phyloP scores from a whole-genome alignment of 2,329 filamentous ascomycete genomes.

The Hymenoscyphus fraxineus region DNA sequence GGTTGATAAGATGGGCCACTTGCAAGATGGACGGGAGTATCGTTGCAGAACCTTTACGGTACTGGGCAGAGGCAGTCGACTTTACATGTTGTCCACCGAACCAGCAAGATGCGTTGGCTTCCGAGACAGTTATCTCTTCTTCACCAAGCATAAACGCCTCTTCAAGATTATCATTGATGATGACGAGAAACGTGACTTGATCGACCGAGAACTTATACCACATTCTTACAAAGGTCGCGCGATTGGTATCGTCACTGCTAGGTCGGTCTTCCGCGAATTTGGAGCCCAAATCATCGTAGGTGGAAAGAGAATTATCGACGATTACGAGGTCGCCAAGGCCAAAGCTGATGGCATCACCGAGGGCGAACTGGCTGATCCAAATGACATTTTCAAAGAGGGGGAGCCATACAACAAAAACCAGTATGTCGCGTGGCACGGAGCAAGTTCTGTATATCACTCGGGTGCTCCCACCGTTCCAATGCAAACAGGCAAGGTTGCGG shows the following conservation, averaged over 20 bases:
- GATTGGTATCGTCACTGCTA: slow-evolving; percentile 93
- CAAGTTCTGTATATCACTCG: slow-evolving; percentile 91
- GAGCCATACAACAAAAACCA: slow-evolving; percentile 98
- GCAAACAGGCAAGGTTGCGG: slow-evolving; percentile 66
- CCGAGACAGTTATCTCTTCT: slow-evolving; percentile 96
- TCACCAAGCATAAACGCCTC: slow-evolving; percentile 93
- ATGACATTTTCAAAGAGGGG: slow-evolving; percentile 73
- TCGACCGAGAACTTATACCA: slow-evolving; percentile 90
- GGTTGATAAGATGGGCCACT: slow-evolving; percentile 82
- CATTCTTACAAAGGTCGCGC: slow-evolving; percentile 98
- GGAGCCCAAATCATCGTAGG: slow-evolving; percentile 92
- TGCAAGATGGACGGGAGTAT: slow-evolving; percentile 84
- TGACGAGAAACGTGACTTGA: slow-evolving; percentile 94
- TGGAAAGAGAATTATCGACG: slow-evolving; percentile 79
- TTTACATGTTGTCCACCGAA: slow-evolving; percentile 98
- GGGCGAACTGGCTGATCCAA: slow-evolving; percentile 86
- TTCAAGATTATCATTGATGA: slow-evolving; percentile 98
- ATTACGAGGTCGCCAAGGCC: slow-evolving; percentile 78
- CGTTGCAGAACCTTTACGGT: slow-evolving; percentile 94
- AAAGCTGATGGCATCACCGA: slow-evolving; percentile 75
- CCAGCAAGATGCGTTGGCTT: slow-evolving; percentile 96
- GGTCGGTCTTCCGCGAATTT: slow-evolving; percentile 96
- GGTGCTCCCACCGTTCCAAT: slow-evolving; percentile 72
- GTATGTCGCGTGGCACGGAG: slow-evolving; percentile 97
- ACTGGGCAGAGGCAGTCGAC: slow-evolving; percentile 71